Percentiles rank a stretch among this genome's conserved stretches.
These are phyloP conservation scores for Rhizopus arrhizus DNA, from an alignment of 371 early-diverging fungal species.

Conservation along the genomic window DNA sequence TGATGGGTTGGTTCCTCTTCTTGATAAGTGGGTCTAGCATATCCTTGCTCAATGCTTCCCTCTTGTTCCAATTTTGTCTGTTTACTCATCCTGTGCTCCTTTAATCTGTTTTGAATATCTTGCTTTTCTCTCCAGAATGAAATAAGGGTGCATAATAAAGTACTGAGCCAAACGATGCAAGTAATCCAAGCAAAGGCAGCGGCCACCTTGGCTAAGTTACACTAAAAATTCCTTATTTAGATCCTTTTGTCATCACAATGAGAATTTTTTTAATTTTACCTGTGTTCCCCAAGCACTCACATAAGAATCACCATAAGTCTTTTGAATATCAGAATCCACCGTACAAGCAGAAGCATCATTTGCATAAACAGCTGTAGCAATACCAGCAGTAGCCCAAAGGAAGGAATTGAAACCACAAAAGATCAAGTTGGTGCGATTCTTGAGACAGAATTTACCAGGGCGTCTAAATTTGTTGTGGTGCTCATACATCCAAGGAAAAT, in stretches of 20 bases:
- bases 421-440: constrained; percentile 33
- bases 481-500: constrained; percentile 41
- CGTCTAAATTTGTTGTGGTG: constrained; percentile 33
- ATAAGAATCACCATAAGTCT: constrained; percentile 25
- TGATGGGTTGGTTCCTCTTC: constrained; percentile 17
- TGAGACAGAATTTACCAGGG: constrained; percentile 39
- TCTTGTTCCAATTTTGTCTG: constrained; percentile 30
- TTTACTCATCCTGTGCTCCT: constrained; percentile 44
- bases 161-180: constrained; percentile 44
- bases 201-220: constrained; percentile 42
- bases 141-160: constrained; percentile 35
- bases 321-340: constrained; percentile 13
- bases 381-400: constrained; percentile 40
- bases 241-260: neutral
- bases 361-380: constrained; percentile 35
- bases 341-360: constrained; percentile 28
- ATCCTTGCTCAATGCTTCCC: neutral
- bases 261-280: constrained; percentile 16
- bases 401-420: constrained; percentile 30
- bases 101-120: constrained; percentile 42
- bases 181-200: constrained; percentile 53
- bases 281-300: constrained; percentile 35
- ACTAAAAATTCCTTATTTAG: constrained; percentile 21
- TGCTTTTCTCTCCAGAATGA: constrained; percentile 47
- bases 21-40: constrained; percentile 11